These are phyloP conservation scores for Venturia pyrina DNA, from an alignment of 2,329 filamentous ascomycete species.

Conservation along the genomic window DNA sequence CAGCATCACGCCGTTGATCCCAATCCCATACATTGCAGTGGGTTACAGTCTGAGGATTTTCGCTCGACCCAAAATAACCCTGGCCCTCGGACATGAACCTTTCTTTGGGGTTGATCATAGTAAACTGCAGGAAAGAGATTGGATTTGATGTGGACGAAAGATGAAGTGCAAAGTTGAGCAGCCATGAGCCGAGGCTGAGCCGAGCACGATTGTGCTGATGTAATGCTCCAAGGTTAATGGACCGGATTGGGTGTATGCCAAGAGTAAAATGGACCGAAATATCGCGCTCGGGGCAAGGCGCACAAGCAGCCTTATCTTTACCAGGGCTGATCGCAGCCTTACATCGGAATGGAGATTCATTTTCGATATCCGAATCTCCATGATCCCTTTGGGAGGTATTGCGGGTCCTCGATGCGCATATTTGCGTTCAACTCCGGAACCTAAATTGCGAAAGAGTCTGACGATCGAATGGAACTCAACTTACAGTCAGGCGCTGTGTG, in stretches of 20 bases:
- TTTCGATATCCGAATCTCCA: neutral
- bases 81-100: conserved; percentile 6
- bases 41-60: conserved; percentile 7
- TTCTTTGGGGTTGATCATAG: conserved; percentile 6
- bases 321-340: neutral
- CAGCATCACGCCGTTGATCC: conserved; percentile 8
- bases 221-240: too few species aligned
- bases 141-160: conserved; percentile 4
- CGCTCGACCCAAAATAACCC: conserved; percentile 6
- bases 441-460: neutral
- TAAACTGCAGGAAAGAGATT: neutral
- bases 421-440: neutral
- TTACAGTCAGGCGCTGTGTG: neutral
- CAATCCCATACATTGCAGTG: conserved; percentile 12
- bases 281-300: neutral
- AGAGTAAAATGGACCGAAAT: neutral
- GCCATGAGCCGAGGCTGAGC: too few species aligned
- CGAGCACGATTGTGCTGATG: too few species aligned
- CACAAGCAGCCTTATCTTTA: neutral
- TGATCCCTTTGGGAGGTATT: neutral
- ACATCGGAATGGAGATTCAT: neutral
- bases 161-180: neutral
- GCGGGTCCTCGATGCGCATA: neutral
- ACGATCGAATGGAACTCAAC: too few species aligned
- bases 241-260: too few species aligned